Conservation (phyloP, 805 yeast genomes). For the Yueomyces sinensis region DNA sequence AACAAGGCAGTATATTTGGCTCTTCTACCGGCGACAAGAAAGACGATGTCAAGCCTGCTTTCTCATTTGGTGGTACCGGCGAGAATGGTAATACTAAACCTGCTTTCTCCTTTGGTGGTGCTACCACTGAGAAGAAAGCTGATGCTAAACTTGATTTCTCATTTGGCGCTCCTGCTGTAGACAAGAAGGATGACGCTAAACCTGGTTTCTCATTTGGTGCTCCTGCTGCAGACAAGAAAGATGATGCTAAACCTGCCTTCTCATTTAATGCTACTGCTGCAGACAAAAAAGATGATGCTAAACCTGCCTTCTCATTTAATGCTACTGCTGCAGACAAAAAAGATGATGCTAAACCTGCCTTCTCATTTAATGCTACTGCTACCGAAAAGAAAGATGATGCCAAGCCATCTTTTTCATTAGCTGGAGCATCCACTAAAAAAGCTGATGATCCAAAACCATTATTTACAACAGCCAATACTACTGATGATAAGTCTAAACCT, state of each 20-base stretch:
- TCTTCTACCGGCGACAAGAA: too few species aligned
- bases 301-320: conserved; percentile 10
- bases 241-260: conserved; percentile 2
- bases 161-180: conserved; percentile 3
- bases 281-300: conserved; percentile 1
- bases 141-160: conserved; percentile 6
- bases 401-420: neutral
- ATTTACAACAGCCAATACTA: neutral
- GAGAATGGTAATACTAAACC: too few species aligned
- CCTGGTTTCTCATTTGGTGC: conserved; percentile 11
- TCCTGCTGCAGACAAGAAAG: conserved; percentile 2
- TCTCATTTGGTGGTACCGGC: conserved; percentile 9
- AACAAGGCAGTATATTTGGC: too few species aligned
- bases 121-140: conserved; percentile 2
- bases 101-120: conserved; percentile 4
- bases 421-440: conserved; percentile 1
- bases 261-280: conserved; percentile 1
- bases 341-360: conserved; percentile 1
- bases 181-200: conserved; percentile 4
- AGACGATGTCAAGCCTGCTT: conserved; percentile 3
- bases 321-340: neutral
- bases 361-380: conserved; percentile 8
- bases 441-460: conserved; percentile 5
- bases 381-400: neutral
- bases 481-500: conserved; percentile 3